Base-by-base conservation (phyloP, 805 yeast species). In the Candida takata region DNA sequence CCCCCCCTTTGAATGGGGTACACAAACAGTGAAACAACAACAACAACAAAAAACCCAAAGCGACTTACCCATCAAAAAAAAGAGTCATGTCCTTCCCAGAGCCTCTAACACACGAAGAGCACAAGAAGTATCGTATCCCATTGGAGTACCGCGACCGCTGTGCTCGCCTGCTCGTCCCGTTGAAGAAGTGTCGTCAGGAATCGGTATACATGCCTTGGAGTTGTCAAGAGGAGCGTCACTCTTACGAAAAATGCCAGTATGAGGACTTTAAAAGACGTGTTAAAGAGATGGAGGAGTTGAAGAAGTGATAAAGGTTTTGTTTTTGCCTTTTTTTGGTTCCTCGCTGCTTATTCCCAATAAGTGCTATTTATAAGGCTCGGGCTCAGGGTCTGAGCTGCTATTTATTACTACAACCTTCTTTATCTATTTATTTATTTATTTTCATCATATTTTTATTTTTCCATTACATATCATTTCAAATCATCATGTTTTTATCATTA, bases 181-280 rank as follows among this genome's bases (percentile, higher is more conserved):
- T 77, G 38, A 74, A 74, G 57, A 70, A 72, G 49, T 77, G 84
- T 54, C 71, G 84, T 38, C 61, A 64, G 34, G 79, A 77, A 47
- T 68, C 70, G 10, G 59, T 63, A 52, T 77, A 62, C 48, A 46
- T 77, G 56, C 84, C 84, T 21, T 77, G 83, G 83, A 76, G 74
- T 49, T 84, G 95, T 51, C 67, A 71, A 40, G 80, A 80, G 45
- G 85, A 80, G 62, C 76, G 86, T 57, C 94, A 85, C 49, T 77
- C 69, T 28, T 85, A 87, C 69, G 95, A 84, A 59, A 82, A 82
- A 55, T 84, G 95, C 59, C 83, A 84, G 61, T 81, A 81, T 57
- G 60, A 78, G 58, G 95, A 85, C 56, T 84, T 80, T 65, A 71
- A 77, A 57, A 74, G 92, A 65, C 74, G 95, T 61, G 84, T 81